Evolutionary conservation across 345 rosid genomes (phyloP), one percentile per base, ranked within the genome.

Genomic region (Moricandia moricandioides): DNA sequence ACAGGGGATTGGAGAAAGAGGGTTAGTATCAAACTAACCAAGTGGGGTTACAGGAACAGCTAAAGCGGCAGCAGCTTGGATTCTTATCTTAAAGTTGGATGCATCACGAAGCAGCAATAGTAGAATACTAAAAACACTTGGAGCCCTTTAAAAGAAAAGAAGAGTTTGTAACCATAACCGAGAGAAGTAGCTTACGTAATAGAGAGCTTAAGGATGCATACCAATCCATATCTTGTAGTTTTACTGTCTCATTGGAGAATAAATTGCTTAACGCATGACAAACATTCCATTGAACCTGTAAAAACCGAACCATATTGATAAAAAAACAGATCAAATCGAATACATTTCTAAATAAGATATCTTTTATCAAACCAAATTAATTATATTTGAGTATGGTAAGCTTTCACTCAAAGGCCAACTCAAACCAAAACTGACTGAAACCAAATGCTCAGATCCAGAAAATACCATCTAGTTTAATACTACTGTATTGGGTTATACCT

Each of bases 251-350:
- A 37, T 90, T 94, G 64, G 88, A 80, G 79, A 91, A 91, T 66
- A 94, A 86, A 65, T 88, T 88, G 86, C 97, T 90, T 78, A 91
- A 78, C 16, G 97, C 96, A 62, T 91, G 91, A 77, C 98, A 91
- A 62, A 88, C 97, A 85, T 94, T 94, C 98, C 98, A 94, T 52
- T 94, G 97, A 62, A 94, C 98, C 98, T 94, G 89, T 82, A 75
- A 72, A 6, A 51, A 27, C 39, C n/a, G 3, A 29, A 55, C 17
- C 40, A 65, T n/a, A 39, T 55, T 39, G 21, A 24, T 49, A 21
- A 40, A 56, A 21, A 64, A 70, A 70, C 33, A 63, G 14, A 70
- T 24, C 16, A 70, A 27, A 51, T 30, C 27, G 24, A 51, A 8
- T 59, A 60, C 21, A 14, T 39, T 69, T 69, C 70, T 69, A 8